These are phyloP conservation scores for Podaxis carcinomalis DNA, from an alignment of 768 basidiomycete genomes.

Conservation along the genomic window DNA sequence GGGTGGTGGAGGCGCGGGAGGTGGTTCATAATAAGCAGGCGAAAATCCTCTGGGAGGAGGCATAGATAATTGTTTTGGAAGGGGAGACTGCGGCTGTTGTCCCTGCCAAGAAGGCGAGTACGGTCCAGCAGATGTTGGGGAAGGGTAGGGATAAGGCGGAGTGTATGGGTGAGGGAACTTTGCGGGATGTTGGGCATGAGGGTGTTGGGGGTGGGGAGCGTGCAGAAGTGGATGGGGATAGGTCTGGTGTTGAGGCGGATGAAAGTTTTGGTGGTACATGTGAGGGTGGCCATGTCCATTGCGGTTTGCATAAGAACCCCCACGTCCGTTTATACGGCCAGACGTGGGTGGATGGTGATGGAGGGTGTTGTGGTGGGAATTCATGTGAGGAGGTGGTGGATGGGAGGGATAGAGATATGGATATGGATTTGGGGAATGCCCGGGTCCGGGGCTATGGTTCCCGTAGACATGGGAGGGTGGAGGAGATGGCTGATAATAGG, in stretches of 20 bases:
- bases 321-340: constrained; percentile 27
- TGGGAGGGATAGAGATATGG: constrained; percentile 29
- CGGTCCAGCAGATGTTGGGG: constrained; percentile 28
- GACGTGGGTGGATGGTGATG: constrained; percentile 29
- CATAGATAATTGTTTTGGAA: constrained; percentile 63
- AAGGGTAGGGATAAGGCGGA: constrained; percentile 30
- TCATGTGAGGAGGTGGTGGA: constrained; percentile 35
- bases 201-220: constrained; percentile 18
- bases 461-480: constrained; percentile 29
- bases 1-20: not conserved
- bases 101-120: constrained; percentile 42
- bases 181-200: constrained; percentile 27
- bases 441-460: constrained; percentile 29
- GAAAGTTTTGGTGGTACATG: constrained; percentile 20
- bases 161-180: constrained; percentile 28
- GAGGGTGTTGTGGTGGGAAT: constrained; percentile 24
- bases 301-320: constrained; percentile 33
- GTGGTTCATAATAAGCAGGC: constrained; percentile 8
- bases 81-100: constrained; percentile 36
- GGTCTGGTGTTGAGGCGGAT: constrained; percentile 27
- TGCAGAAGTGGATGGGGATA: constrained; percentile 22
- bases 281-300: constrained; percentile 30
- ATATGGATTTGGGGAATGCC: constrained; percentile 17
- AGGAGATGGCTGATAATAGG: constrained; percentile 18
- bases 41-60: constrained; percentile 22